These are phyloP conservation scores for Thermothielavioides terrestris DNA, from an alignment of 495 filamentous ascomycete species.

Conservation along the genomic window DNA sequence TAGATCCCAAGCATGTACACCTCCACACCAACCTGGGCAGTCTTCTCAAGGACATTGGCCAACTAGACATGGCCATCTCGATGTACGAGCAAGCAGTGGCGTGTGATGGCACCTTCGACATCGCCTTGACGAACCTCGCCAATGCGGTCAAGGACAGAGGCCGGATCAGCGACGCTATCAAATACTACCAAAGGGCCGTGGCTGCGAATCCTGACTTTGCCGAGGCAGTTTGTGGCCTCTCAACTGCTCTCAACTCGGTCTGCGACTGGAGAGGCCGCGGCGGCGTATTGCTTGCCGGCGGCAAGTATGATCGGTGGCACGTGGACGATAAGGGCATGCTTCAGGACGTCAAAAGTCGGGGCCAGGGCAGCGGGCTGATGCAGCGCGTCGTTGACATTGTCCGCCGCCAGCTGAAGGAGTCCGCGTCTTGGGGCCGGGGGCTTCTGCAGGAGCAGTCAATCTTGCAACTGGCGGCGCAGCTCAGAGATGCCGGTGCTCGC, in stretches of 20 bases:
- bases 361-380: conserved; percentile 71
- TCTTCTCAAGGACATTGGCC: conserved; percentile 92
- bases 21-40: conserved; percentile 96
- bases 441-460: conserved; percentile 48
- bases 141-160: conserved; percentile 99
- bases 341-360: conserved; percentile 56
- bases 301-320: conserved; percentile 85
- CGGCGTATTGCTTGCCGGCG: conserved; percentile 63
- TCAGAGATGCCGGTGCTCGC: conserved; percentile 26
- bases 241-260: conserved; percentile 93
- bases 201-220: conserved; percentile 89
- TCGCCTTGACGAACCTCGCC: conserved; percentile 91
- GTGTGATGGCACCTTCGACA: conserved; percentile 90
- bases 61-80: conserved; percentile 79
- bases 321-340: conserved; percentile 82
- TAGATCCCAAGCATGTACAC: conserved; percentile 91
- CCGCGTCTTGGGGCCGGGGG: conserved; percentile 78
- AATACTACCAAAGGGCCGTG: conserved; percentile 86
- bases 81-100: conserved; percentile 96
- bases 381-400: conserved; percentile 94
- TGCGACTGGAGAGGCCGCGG: conserved; percentile 92
- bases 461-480: conserved; percentile 38
- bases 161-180: conserved; percentile 81
- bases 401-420: conserved; percentile 79
- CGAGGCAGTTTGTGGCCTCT: conserved; percentile 92